Evolutionary conservation across 495 filamentous ascomycete genomes (phyloP), one percentile per base, ranked within the genome.

Genomic region (Aspergillus biplanus): DNA sequence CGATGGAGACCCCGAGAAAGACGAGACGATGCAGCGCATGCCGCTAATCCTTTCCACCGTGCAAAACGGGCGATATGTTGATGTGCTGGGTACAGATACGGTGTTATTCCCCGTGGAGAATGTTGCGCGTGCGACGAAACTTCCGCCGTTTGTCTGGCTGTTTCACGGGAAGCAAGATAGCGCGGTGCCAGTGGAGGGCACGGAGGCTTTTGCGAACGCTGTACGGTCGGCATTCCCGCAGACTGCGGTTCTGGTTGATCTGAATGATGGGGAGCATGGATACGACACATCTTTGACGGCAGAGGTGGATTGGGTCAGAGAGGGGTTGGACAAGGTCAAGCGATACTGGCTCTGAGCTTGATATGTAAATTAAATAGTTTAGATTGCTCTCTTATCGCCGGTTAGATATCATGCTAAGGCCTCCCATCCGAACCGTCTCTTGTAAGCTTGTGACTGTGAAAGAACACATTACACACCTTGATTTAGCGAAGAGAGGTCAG

Each of bases 121-220:
- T 21, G 44, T 3, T 21, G 32, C 6, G 1, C 62, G 56, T 54
- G 47, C 47, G 21, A 50, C 16, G 16, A 50, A 56, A 21, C 44
- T 58, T 0, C 65, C 67, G 27, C 59, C 62, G 1, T 56, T 69
- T 35, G 67, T 67, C 48, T 16, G n/a, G 53, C 9, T 68, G 0
- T 66, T 65, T 7, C 70, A 72, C 49, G 70, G 70, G 4, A 42
- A 42, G 18, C 60, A 70, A 12, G 70, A 72, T 47, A 64, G 60
- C 16, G 65, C 61, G 1, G 70, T 72, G 6, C 67, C 67, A 5
- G 53, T 52, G 21, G 46, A 49, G 4, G 55, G 64, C 12, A 21
- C 64, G 7, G 52, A 18, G 13, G 27, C 6, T 3, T 66, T 66
- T 61, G 44, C 53, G n/a, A 42, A 31, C 7, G 16, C 11, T 50